Percentiles rank a stretch among this genome's conserved stretches.
Conservation (phyloP, 768 basidiomycete genomes). For the Rhizopogon rudus region DNA sequence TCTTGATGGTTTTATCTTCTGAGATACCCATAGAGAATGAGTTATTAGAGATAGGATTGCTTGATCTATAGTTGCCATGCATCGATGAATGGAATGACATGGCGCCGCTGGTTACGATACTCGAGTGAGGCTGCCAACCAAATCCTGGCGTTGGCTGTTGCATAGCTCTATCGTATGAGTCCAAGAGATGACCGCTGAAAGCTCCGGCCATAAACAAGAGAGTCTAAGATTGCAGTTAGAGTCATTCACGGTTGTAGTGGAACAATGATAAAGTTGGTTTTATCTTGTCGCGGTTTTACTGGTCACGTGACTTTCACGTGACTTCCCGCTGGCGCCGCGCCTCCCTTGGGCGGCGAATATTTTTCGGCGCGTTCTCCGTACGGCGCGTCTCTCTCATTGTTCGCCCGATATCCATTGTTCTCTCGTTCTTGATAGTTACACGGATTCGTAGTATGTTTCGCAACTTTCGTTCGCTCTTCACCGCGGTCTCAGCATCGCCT, state of each 20-base stretch:
- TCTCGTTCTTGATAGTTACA: too few relatives aligned
- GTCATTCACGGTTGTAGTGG: background rate
- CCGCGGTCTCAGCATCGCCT: too few relatives aligned
- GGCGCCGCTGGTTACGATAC: conserved; percentile 43
- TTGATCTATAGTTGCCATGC: conserved; percentile 42
- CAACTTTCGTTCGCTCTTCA: too few relatives aligned
- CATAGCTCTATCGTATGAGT: conserved; percentile 32
- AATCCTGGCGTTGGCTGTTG: conserved; percentile 4
- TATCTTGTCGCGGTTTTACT: too few relatives aligned
- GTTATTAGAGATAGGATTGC: conserved; percentile 1
- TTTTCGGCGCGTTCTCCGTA: too few relatives aligned
- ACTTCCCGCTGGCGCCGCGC: too few relatives aligned
- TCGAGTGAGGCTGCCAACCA: conserved; percentile 14
- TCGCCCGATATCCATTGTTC: too few relatives aligned
- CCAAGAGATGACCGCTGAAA: conserved; percentile 54
- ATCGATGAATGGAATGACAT: conserved; percentile 59
- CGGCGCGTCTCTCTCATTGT: too few relatives aligned
- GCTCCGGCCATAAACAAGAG: conserved; percentile 45
- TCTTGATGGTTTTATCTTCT: conserved; percentile 59
- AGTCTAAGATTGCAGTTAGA: background rate
- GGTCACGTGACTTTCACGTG: too few relatives aligned
- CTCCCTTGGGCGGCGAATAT: too few relatives aligned
- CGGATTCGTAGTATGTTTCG: too few relatives aligned
- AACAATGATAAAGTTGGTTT: too few relatives aligned
- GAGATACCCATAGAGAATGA: conserved; percentile 36